Conservation (phyloP, 1,139 yeast species). For the Pneumocystis jirovecii region DNA sequence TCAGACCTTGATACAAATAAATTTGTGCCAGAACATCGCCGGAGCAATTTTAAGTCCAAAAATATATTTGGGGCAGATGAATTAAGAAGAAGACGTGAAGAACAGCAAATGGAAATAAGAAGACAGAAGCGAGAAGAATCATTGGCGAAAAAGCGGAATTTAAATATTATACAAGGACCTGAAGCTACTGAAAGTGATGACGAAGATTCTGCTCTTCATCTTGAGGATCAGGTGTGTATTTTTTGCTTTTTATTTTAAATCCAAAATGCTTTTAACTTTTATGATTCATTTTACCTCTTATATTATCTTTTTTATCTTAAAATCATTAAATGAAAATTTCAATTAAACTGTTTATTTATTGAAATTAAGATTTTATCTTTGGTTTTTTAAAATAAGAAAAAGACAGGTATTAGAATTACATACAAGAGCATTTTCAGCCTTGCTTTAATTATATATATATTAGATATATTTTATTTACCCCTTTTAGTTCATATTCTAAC, state of each 20-base stretch:
- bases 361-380: too few relatives aligned
- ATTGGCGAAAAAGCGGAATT: conserved; percentile 77
- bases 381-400: too few relatives aligned
- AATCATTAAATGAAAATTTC: too few relatives aligned
- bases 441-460: not conserved
- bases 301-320: not conserved
- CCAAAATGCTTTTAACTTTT: not conserved
- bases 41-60: conserved; percentile 89
- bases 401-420: too few relatives aligned
- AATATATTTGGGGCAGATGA: conserved; percentile 92
- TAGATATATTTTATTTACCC: not conserved
- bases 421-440: too few relatives aligned
- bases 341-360: too few relatives aligned
- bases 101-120: conserved; percentile 90
- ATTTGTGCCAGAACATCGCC: conserved; percentile 93
- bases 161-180: conserved; percentile 24
- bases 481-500: not conserved
- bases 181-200: conserved; percentile 33
- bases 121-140: conserved; percentile 95
- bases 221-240: conserved; percentile 16
- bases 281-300: not conserved
- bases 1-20: conserved; percentile 50
- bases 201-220: conserved; percentile 23
- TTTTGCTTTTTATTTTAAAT: not conserved
- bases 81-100: conserved; percentile 93